A percentile compares a stretch with the other conserved stretches of the same genome.
These are phyloP conservation scores for Fusarium praegraminearum DNA, from an alignment of 2,329 filamentous ascomycete species.

Conservation along the genomic window DNA sequence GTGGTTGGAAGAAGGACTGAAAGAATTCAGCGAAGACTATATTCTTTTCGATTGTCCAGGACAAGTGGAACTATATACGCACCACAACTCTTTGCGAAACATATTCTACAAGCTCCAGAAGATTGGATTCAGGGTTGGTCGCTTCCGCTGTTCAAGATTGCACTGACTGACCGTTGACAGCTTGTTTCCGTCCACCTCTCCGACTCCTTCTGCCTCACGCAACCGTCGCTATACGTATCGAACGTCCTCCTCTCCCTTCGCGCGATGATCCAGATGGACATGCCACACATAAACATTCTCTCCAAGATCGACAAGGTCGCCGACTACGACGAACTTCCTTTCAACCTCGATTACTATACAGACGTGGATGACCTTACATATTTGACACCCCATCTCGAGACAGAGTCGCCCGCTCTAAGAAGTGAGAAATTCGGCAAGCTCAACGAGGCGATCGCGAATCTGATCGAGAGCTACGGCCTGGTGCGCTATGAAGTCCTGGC, in stretches of 20 bases:
- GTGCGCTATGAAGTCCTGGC: constrained; percentile 94
- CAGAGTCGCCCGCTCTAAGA: constrained; percentile 77
- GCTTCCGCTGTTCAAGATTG: not conserved
- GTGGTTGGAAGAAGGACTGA: constrained; percentile 87
- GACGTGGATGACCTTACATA: constrained; percentile 94
- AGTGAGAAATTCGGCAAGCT: constrained; percentile 84
- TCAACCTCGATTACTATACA: constrained; percentile 97
- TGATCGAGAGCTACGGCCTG: constrained; percentile 90
- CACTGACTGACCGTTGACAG: constrained; percentile 61
- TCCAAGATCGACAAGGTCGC: constrained; percentile 97
- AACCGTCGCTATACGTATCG: constrained; percentile 94
- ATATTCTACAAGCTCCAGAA: constrained; percentile 94
- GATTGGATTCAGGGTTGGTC: constrained; percentile 85
- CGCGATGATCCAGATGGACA: constrained; percentile 98
- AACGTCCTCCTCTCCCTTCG: constrained; percentile 92
- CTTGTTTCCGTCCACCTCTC: constrained; percentile 93
- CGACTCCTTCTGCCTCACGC: constrained; percentile 92
- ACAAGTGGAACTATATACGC: constrained; percentile 96
- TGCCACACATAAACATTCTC: constrained; percentile 94
- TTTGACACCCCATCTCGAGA: constrained; percentile 81
- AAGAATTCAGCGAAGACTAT: constrained; percentile 88
- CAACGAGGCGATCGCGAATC: constrained; percentile 85
- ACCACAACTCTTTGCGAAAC: constrained; percentile 90
- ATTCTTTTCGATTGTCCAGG: constrained; percentile 96
- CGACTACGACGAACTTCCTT: constrained; percentile 86